Base-by-base conservation (phyloP, 768 basidiomycete genomes). In the Rhizopogon rudus region DNA sequence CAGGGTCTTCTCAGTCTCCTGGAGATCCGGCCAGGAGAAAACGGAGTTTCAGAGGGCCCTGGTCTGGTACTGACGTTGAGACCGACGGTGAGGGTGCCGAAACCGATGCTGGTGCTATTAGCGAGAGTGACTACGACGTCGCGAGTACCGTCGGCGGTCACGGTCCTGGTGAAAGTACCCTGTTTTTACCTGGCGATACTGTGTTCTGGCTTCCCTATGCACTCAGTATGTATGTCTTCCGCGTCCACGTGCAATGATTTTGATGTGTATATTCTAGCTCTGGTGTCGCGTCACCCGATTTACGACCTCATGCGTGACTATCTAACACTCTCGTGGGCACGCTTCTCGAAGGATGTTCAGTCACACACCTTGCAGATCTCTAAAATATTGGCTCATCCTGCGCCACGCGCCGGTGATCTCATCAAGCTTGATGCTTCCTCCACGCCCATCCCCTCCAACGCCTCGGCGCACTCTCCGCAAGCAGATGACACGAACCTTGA, bases 191-290 rank as follows among this genome's bases (percentile, higher is more conserved):
- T 1, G 89, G 88, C 1, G 91, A 93, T 63, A 89, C 91, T 14
- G 91, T 93, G 31, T 94, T 95, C 65, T 97, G 94, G 95, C 79
- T 97, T 40, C 95, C 95, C 3, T 96, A 95, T 65, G 88, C 91
- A 1, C 75, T 97, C 40, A 93, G 92, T 92, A 65, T 70, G 87
- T 78, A 16, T 25, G 17, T 59, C 56, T 43, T 40, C 56, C 35
- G 43, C 50, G 8, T 58, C 42, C 13, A 48, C 14, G 28, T 61
- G 50, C 22, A 44, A 17, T 50, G 28, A 44, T 37, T 57, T 49
- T 67, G 28, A 61, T 39, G 12, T 52, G 44, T 45, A 50, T 46
- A 50, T 57, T 42, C n/a, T 60, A 91, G 90, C 88, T 14, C 79
- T 92, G 64, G 93, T 94, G 29, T 96, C 94, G 46, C 86, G 91